Conservation (phyloP, 169 alveolate species). For the Plasmodium yoelii region DNA sequence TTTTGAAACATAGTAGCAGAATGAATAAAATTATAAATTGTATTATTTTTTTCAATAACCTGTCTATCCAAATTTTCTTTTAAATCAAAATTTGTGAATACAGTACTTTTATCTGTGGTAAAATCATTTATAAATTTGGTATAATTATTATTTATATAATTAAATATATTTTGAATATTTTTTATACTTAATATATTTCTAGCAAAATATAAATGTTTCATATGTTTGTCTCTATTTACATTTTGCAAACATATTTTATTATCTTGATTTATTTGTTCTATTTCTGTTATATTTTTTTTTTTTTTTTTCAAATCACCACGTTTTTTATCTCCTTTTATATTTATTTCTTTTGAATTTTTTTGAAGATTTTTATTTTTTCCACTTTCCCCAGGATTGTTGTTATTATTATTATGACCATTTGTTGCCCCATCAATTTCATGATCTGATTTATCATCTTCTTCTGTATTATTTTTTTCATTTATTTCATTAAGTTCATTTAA, state of each 20-base stretch:
- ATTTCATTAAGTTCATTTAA: constrained; percentile 17
- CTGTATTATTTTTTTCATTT: neutral
- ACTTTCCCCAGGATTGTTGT: neutral
- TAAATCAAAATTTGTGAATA: constrained; percentile 40
- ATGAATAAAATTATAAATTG: constrained; percentile 58
- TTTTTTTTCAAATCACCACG: too few species aligned
- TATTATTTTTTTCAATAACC: constrained; percentile 38
- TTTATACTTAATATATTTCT: constrained; percentile 31
- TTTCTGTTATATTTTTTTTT: neutral
- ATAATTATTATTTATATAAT: constrained; percentile 48
- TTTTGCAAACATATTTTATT: neutral
- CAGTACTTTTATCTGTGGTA: constrained; percentile 59
- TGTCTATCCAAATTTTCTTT: constrained; percentile 68
- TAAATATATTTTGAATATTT: constrained; percentile 52
- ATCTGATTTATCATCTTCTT: neutral
- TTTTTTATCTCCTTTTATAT: neutral
- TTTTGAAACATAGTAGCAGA: constrained; percentile 71
- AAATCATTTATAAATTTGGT: constrained; percentile 53
- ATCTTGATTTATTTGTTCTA: neutral
- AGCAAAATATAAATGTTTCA: constrained; percentile 5
- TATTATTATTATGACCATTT: neutral
- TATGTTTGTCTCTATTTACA: neutral
- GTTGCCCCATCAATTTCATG: neutral
- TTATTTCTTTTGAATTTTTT: neutral
- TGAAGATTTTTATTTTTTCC: neutral